Percentiles rank a stretch among this genome's conserved stretches.
Conservation (phyloP, 352 stramenopile genomes). For the Pythium sp. region DNA sequence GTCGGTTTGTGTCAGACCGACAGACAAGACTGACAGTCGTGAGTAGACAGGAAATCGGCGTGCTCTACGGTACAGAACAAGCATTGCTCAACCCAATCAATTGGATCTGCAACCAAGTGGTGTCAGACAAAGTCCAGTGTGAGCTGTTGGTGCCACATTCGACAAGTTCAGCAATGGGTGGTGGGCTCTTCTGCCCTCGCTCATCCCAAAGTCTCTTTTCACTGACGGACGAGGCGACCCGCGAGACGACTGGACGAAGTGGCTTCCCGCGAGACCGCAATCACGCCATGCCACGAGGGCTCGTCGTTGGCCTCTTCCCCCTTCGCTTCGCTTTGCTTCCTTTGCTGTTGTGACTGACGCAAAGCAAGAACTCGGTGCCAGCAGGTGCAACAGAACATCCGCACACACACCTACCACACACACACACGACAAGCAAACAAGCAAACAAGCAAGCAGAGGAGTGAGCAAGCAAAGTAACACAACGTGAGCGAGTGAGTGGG, state of each 20-base stretch:
- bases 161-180: not conserved
- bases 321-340: not conserved
- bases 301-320: not conserved
- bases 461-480: no score
- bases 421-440: no score
- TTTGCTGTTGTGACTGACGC: no score
- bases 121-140: not conserved
- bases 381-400: no score
- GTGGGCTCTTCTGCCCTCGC: not conserved
- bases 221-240: not conserved
- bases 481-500: no score
- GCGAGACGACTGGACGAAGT: slow-evolving; percentile 4
- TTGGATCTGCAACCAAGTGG: no score
- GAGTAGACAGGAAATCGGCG: no score
- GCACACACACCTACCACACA: no score
- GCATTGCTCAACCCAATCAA: no score
- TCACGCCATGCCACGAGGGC: not conserved
- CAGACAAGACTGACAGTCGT: not conserved
- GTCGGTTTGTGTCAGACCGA: not conserved
- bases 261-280: not conserved
- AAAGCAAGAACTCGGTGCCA: no score
- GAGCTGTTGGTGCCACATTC: not conserved
- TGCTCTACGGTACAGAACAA: no score
- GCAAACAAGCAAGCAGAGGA: no score
- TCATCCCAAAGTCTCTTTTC: not conserved